Conservation (phyloP, 345 rosid genomes). For the Acer saccharum region DNA sequence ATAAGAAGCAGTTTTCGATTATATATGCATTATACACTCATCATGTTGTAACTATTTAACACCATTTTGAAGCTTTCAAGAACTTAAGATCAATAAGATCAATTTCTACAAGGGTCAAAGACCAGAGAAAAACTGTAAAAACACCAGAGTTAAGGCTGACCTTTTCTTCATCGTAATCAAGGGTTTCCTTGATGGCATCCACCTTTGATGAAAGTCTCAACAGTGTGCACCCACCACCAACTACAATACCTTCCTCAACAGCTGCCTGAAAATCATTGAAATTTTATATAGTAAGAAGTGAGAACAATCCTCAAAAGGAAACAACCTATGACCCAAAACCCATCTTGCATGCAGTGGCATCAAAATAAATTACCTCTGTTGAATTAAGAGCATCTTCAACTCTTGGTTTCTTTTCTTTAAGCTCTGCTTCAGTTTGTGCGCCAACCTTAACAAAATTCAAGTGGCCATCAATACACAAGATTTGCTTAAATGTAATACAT, state of each 20-base stretch:
- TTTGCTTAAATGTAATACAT: not conserved
- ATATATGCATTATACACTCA: too few relatives aligned
- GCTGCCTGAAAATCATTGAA: constrained; percentile 54
- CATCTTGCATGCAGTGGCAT: not conserved
- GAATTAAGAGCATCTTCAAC: constrained; percentile 99
- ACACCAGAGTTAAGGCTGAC: not conserved
- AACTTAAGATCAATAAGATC: constrained; percentile 36
- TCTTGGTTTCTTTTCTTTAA: constrained; percentile 93
- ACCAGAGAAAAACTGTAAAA: not conserved
- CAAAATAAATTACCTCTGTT: constrained; percentile 59
- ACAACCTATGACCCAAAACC: not conserved
- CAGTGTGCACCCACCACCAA: constrained; percentile 88
- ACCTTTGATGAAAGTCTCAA: constrained; percentile 72
- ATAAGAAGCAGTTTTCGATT: too few relatives aligned
- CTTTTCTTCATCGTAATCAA: constrained; percentile 89
- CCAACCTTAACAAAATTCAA: constrained; percentile 53
- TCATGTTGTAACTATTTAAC: not conserved
- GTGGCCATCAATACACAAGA: constrained; percentile 3
- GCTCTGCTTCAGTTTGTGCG: constrained; percentile 88
- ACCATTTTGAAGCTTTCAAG: not conserved
- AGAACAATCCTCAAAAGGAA: not conserved
- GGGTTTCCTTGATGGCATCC: constrained; percentile 70
- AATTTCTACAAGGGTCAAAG: not conserved
- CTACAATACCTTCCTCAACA: constrained; percentile 90
- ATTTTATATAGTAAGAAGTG: not conserved